phyloP scores from a whole-genome alignment of 176 grass and related monocot genomes.

The Cenchrus americanus region DNA sequence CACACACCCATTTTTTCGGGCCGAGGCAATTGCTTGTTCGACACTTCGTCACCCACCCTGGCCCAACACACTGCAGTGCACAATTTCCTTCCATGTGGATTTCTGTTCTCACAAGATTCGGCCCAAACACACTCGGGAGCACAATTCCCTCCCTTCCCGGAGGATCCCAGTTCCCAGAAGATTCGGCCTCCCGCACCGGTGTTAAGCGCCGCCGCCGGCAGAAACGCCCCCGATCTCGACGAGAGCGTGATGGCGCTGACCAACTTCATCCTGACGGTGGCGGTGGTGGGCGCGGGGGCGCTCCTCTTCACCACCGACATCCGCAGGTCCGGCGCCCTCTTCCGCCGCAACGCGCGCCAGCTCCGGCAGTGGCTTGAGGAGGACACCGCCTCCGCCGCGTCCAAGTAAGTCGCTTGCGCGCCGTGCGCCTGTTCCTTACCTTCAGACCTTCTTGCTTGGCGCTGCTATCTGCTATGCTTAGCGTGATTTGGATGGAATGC shows the following conservation, averaged over 20 bases:
- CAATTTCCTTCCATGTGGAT: too few relatives aligned
- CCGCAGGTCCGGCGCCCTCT: constrained; percentile 68
- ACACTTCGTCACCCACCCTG: too few relatives aligned
- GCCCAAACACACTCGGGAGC: neutral
- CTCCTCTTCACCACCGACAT: constrained; percentile 91
- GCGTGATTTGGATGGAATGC: neutral
- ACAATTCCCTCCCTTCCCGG: constrained; percentile 18
- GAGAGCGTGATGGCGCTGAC: constrained; percentile 70
- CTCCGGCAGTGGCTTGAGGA: constrained; percentile 84
- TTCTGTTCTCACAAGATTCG: neutral
- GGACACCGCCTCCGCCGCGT: constrained; percentile 59
- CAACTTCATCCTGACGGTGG: constrained; percentile 84
- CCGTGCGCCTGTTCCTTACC: neutral
- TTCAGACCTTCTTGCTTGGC: neutral
- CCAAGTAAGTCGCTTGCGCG: constrained; percentile 34
- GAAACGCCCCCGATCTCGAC: neutral
- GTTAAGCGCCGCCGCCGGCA: constrained; percentile 11
- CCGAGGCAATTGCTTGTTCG: neutral
- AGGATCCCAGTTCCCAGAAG: neutral
- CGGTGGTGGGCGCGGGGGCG: constrained; percentile 54
- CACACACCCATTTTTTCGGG: neutral
- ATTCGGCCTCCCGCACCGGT: neutral
- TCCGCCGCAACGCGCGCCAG: constrained; percentile 86
- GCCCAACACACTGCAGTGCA: too few relatives aligned
- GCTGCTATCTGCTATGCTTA: neutral